phyloP scores from a whole-genome alignment of 2,329 filamentous ascomycete species.

The Exophiala oligosperma region DNA sequence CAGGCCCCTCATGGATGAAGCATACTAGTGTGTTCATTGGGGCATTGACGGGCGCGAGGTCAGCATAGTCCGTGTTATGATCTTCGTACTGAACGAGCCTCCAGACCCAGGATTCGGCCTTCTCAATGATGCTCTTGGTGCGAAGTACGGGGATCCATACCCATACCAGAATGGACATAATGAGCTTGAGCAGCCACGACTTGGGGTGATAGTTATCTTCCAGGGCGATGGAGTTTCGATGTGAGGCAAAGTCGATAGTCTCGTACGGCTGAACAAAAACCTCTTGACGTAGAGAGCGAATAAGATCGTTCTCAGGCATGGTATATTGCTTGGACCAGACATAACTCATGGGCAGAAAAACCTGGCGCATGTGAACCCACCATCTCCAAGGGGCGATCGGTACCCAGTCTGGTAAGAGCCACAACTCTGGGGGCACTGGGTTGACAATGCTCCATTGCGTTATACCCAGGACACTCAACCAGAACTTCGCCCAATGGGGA shows the following conservation, averaged over 20 bases:
- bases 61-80: constrained; percentile 83
- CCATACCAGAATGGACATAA: constrained; percentile 76
- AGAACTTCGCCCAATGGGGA: constrained; percentile 97
- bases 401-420: constrained; percentile 88
- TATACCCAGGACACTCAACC: constrained; percentile 81
- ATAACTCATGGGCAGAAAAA: constrained; percentile 91
- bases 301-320: constrained; percentile 73
- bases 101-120: constrained; percentile 78
- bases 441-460: constrained; percentile 91
- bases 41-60: constrained; percentile 84
- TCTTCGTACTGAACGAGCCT: constrained; percentile 88
- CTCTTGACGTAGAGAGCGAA: constrained; percentile 73
- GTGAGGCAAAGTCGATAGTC: constrained; percentile 71
- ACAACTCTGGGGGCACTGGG: constrained; percentile 88
- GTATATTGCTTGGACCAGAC: constrained; percentile 82
- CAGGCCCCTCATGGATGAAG: constrained; percentile 80
- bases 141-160: constrained; percentile 80
- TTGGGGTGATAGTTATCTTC: constrained; percentile 94
- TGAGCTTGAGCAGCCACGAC: constrained; percentile 73
- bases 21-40: constrained; percentile 88
- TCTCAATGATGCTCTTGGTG: constrained; percentile 62
- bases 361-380: constrained; percentile 98
- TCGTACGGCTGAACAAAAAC: constrained; percentile 78
- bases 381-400: constrained; percentile 89
- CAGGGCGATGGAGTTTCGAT: constrained; percentile 79